A percentile compares a stretch with the other conserved stretches of the same genome.
Conservation (phyloP, 2,329 filamentous ascomycete genomes). For the Xylaria sp. region DNA sequence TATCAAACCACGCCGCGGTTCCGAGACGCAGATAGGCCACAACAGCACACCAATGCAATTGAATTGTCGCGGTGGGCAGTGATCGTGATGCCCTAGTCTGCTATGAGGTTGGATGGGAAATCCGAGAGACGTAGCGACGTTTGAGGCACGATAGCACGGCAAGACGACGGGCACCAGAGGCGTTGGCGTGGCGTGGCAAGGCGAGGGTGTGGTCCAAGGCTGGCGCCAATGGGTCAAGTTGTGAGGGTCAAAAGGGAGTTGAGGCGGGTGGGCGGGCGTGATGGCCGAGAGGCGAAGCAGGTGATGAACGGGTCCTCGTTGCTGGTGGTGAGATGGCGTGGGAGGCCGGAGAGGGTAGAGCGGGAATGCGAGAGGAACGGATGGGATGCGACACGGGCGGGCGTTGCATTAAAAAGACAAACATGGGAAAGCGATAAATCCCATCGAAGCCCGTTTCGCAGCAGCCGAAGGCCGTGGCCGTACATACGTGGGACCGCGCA, state of each 20-base stretch:
- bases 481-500: too few species aligned
- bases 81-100: not conserved
- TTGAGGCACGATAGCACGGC: not conserved
- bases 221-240: not conserved
- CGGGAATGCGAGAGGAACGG: conserved; percentile 27
- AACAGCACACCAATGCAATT: not conserved
- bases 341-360: not conserved
- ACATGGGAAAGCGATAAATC: conserved; percentile 44
- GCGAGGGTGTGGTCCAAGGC: not conserved
- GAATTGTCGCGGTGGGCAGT: not conserved
- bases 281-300: not conserved
- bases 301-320: conserved; percentile 13
- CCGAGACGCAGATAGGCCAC: conserved; percentile 3
- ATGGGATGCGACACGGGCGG: conserved; percentile 31
- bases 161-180: too few species aligned
- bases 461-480: conserved; percentile 25
- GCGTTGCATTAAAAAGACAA: conserved; percentile 38
- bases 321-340: conserved; percentile 17
- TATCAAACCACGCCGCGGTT: not conserved
- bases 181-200: too few species aligned
- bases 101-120: not conserved
- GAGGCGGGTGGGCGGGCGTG: not conserved
- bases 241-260: not conserved
- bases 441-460: conserved; percentile 38
- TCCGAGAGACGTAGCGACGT: not conserved